Percentiles rank a stretch among this genome's conserved stretches.
These are phyloP conservation scores for Karstenula rhodostoma DNA, from an alignment of 2,329 filamentous ascomycete genomes.

Conservation along the genomic window DNA sequence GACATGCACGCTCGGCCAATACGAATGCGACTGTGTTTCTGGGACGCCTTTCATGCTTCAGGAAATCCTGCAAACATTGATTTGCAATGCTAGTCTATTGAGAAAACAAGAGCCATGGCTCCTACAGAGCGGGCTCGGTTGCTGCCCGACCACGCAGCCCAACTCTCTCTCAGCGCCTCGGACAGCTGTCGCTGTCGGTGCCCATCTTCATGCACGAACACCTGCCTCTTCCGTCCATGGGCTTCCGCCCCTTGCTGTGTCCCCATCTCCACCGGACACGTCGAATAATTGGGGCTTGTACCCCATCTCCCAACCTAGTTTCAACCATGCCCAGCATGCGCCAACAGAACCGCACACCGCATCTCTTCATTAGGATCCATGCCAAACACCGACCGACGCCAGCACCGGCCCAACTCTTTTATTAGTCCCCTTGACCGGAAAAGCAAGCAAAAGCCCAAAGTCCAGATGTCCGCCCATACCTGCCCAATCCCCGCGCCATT, in stretches of 20 bases:
- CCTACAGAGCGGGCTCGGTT: conserved; percentile 17
- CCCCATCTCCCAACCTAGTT: conserved; percentile 8
- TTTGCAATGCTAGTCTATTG: conserved; percentile 15
- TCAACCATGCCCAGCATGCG: conserved; percentile 20
- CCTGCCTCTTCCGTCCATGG: conserved; percentile 17
- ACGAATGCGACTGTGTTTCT: neutral
- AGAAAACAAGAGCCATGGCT: conserved; percentile 6
- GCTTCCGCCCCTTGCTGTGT: conserved; percentile 21
- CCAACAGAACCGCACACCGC: conserved; percentile 4
- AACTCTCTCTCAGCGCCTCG: neutral
- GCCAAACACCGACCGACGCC: conserved; percentile 38
- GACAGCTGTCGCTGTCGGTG: conserved; percentile 18
- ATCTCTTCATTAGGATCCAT: conserved; percentile 34
- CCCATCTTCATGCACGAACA: conserved; percentile 23
- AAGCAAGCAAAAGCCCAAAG: conserved; percentile 35
- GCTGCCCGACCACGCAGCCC: conserved; percentile 22
- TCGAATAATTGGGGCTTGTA: neutral
- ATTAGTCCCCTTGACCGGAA: conserved; percentile 36
- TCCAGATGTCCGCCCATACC: conserved; percentile 20
- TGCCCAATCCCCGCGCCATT: conserved; percentile 23
- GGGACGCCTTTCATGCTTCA: neutral
- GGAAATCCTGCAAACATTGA: conserved; percentile 5
- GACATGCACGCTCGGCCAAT: conserved; percentile 2
- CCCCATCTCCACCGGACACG: conserved; percentile 24
- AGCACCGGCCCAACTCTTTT: conserved; percentile 34